Conservation (phyloP, 805 yeast species). For the Cyberlindnera nakhonratchasimensis region DNA sequence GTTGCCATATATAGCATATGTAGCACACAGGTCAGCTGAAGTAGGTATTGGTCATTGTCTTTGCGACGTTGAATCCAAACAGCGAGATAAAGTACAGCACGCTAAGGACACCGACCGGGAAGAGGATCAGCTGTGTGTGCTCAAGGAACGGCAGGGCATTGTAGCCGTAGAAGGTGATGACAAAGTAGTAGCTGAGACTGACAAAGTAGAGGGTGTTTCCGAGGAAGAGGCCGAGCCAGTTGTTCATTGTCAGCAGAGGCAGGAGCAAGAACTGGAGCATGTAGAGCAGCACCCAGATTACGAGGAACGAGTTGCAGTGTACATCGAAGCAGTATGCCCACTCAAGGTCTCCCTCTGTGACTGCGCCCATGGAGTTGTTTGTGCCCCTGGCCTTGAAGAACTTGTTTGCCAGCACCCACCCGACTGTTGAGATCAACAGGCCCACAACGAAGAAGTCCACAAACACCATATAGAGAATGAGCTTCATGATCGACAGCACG, state of each 20-base stretch:
- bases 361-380: slow-evolving; percentile 27
- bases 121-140: slow-evolving; percentile 56
- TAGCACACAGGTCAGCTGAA: slow-evolving; percentile 15
- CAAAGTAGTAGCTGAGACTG: slow-evolving; percentile 70
- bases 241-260: slow-evolving; percentile 64
- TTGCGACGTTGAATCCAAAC: slow-evolving; percentile 71
- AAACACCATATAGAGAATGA: slow-evolving; percentile 78
- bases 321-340: slow-evolving; percentile 96
- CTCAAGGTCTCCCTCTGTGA: slow-evolving; percentile 51
- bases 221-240: slow-evolving; percentile 62
- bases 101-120: slow-evolving; percentile 61
- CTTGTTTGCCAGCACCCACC: slow-evolving; percentile 70
- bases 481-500: slow-evolving; percentile 54
- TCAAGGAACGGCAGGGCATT: slow-evolving; percentile 66
- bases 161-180: slow-evolving; percentile 87
- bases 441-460: slow-evolving; percentile 80
- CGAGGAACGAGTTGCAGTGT: slow-evolving; percentile 85
- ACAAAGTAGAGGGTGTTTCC: slow-evolving; percentile 78
- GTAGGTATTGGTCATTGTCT: slow-evolving; percentile 46
- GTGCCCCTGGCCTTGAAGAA: slow-evolving; percentile 46
- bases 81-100: slow-evolving; percentile 57
- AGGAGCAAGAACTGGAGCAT: slow-evolving; percentile 69
- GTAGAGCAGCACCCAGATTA: slow-evolving; percentile 74
- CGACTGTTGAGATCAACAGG: slow-evolving; percentile 59
- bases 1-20: no score